A percentile compares a stretch with the other conserved stretches of the same genome.
These are phyloP conservation scores for Cladosporium velox DNA, from an alignment of 2,329 filamentous ascomycete species.

Conservation along the genomic window DNA sequence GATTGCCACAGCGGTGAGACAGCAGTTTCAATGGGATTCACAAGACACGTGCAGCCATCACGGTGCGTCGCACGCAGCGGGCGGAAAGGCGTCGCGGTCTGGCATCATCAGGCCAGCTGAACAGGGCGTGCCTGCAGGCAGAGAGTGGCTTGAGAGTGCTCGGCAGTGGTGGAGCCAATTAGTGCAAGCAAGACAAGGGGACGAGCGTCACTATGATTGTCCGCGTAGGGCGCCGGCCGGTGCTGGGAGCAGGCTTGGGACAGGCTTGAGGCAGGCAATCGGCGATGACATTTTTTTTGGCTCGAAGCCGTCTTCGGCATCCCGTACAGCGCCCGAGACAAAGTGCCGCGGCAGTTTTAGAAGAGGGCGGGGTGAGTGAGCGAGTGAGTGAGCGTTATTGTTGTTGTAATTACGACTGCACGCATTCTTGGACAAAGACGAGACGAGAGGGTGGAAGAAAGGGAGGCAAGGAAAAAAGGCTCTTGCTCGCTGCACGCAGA, in stretches of 20 bases:
- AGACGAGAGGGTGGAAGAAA: background rate
- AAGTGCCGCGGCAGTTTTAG: background rate
- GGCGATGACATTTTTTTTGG: slow-evolving; percentile 6
- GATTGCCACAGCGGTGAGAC: slow-evolving; percentile 5
- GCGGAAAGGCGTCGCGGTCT: background rate
- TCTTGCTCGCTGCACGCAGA: slow-evolving; percentile 3
- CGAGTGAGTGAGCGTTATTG: no score
- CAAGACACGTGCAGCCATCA: slow-evolving; percentile 13
- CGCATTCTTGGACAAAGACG: no score
- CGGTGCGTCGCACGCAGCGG: background rate
- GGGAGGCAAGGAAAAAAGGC: background rate
- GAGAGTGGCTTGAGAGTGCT: background rate
- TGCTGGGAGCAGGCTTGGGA: background rate
- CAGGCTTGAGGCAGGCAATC: slow-evolving; percentile 1
- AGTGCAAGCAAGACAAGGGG: slow-evolving; percentile 1
- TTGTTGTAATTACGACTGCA: no score
- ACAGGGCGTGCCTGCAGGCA: background rate
- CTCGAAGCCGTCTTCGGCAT: slow-evolving; percentile 17
- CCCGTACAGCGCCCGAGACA: slow-evolving; percentile 14
- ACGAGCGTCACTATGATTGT: slow-evolving; percentile 15
- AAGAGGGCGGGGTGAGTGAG: background rate
- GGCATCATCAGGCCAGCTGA: slow-evolving; percentile 12
- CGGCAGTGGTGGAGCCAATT: slow-evolving; percentile 11
- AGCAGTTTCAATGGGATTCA: slow-evolving; percentile 18
- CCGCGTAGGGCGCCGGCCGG: slow-evolving; percentile 12